Conservation (phyloP, 2,329 filamentous ascomycete genomes). For the Fusarium sp. region DNA sequence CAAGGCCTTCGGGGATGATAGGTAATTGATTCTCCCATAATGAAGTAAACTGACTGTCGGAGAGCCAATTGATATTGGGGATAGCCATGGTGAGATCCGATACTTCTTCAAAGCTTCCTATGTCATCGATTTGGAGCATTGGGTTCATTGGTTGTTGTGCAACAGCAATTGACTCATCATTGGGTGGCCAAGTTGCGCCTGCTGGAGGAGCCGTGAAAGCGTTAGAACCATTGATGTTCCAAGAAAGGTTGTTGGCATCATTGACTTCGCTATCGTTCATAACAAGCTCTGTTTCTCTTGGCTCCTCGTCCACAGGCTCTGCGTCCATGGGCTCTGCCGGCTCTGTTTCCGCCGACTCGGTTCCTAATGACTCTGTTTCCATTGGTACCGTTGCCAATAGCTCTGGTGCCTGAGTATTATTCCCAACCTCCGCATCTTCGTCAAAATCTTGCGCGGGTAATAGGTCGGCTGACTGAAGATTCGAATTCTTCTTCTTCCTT, state of each 20-base stretch:
- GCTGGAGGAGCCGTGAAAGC: neutral
- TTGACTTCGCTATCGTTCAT: neutral
- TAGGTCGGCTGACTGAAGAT: neutral
- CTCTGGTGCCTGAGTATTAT: neutral
- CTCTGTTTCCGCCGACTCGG: neutral
- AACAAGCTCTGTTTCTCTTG: neutral
- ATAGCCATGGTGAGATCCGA: neutral
- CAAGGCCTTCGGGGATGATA: slow-evolving; percentile 3
- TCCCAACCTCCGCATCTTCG: neutral
- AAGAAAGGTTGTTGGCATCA: neutral
- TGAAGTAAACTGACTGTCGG: slow-evolving; percentile 5
- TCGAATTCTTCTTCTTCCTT: neutral
- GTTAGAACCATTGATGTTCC: neutral
- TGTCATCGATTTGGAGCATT: slow-evolving; percentile 4
- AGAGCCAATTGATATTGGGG: slow-evolving; percentile 11
- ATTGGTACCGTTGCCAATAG: neutral
- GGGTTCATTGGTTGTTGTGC: neutral
- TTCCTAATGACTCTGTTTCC: neutral
- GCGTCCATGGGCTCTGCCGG: neutral
- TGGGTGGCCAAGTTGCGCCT: neutral
- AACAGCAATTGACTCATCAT: neutral
- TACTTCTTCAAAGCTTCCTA: neutral
- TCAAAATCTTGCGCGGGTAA: neutral
- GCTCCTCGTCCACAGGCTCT: neutral
- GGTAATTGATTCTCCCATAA: slow-evolving; percentile 10